These are phyloP conservation scores for Mycena capillaripes DNA, from an alignment of 768 basidiomycete genomes.

Conservation along the genomic window DNA sequence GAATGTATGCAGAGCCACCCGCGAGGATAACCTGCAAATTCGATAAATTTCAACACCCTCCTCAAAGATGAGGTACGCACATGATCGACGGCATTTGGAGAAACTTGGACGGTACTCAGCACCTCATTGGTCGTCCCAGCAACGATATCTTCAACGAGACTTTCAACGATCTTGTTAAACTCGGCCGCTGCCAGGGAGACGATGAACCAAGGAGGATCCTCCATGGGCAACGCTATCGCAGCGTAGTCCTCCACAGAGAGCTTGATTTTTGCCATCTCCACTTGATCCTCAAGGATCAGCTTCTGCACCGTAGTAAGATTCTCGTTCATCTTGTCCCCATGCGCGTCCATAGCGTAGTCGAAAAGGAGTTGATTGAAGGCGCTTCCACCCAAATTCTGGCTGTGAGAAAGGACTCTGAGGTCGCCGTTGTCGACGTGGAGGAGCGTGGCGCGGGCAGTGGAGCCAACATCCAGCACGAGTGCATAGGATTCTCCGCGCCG, in stretches of 20 bases:
- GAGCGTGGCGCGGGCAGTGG: not conserved
- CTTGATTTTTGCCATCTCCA: slow-evolving; percentile 1
- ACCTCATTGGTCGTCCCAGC: not conserved
- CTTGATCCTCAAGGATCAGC: not conserved
- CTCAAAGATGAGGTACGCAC: not conserved
- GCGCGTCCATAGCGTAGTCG: not conserved
- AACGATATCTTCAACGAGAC: not conserved
- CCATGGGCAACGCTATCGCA: not conserved
- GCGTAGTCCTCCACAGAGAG: not conserved
- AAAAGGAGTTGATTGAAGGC: not conserved
- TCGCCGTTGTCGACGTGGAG: not conserved
- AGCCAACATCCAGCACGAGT: not conserved
- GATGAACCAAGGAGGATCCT: not conserved
- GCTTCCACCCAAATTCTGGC: not conserved
- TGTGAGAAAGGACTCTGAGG: not conserved
- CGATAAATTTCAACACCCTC: not conserved
- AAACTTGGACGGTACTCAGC: not conserved
- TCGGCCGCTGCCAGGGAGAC: not conserved
- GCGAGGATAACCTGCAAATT: not conserved
- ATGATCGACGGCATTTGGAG: not conserved
- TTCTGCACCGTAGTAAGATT: not conserved
- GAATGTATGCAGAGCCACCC: slow-evolving; percentile 3
- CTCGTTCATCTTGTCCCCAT: not conserved
- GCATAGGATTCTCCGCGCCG: not conserved
- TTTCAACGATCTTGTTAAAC: not conserved